Evolutionary conservation across 495 filamentous ascomycete species (phyloP).

Genomic region (Xylaria curta): DNA sequence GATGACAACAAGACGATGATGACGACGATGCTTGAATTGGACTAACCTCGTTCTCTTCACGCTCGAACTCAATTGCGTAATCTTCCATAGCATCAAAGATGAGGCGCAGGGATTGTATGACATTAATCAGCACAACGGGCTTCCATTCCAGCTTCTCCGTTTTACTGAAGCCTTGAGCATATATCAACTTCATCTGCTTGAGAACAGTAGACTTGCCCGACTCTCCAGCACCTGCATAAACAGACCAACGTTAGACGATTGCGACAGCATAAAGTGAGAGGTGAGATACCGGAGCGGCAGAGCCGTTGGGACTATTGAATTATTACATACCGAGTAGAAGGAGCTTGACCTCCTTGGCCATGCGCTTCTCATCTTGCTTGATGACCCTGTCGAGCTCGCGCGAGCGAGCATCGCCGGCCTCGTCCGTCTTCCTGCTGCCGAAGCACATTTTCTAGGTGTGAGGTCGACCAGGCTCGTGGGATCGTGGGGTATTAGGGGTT

Average conservation of each 20-base stretch:
- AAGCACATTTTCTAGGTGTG: slow-evolving; percentile 62
- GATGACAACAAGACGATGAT: neutral
- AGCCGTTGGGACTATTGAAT: slow-evolving; percentile 13
- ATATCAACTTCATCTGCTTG: slow-evolving; percentile 99
- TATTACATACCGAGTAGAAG: slow-evolving; percentile 73
- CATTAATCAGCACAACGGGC: slow-evolving; percentile 92
- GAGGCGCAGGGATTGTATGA: slow-evolving; percentile 86
- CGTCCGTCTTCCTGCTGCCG: slow-evolving; percentile 59
- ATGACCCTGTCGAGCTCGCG: slow-evolving; percentile 78
- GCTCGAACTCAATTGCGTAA: slow-evolving; percentile 76
- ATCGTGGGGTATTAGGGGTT: neutral
- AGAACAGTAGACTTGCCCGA: slow-evolving; percentile 98
- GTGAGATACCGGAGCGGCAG: slow-evolving; percentile 28
- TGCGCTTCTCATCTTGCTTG: slow-evolving; percentile 80
- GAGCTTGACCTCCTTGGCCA: slow-evolving; percentile 82
- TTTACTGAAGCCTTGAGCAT: slow-evolving; percentile 89
- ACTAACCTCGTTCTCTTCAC: slow-evolving; percentile 78
- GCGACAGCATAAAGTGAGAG: slow-evolving; percentile 33
- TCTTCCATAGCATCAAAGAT: slow-evolving; percentile 94
- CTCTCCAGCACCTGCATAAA: slow-evolving; percentile 83
- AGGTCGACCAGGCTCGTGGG: slow-evolving; percentile 16
- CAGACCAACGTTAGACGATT: slow-evolving; percentile 35
- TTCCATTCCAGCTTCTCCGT: slow-evolving; percentile 92
- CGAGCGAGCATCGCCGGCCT: slow-evolving; percentile 56
- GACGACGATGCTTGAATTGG: slow-evolving; percentile 20